Conservation (phyloP, 208 protist genomes). For the Leptomonas seymouri region DNA sequence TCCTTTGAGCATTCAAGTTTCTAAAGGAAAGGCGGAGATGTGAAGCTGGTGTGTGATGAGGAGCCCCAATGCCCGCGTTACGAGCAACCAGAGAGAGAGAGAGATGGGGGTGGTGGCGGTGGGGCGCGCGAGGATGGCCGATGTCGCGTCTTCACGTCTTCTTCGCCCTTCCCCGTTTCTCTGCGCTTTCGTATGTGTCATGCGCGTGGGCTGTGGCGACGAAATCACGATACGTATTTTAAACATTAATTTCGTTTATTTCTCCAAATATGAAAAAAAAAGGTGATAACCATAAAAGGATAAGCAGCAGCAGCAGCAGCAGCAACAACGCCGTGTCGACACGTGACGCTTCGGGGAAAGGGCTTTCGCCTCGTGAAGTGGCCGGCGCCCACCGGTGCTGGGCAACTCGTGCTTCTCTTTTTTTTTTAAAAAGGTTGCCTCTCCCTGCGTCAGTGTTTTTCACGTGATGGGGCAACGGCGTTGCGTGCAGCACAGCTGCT, state of each 20-base stretch:
- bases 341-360: too few relatives aligned
- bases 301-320: background rate
- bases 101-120: background rate
- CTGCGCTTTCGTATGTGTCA: background rate
- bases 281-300: constrained; percentile 2
- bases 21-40: constrained; percentile 15
- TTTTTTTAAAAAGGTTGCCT: too few relatives aligned
- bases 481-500: too few relatives aligned
- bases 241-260: constrained; percentile 11
- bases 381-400: background rate
- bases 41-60: constrained; percentile 26
- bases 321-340: too few relatives aligned
- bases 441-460: too few relatives aligned
- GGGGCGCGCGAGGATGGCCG: too few relatives aligned
- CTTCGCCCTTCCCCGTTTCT: background rate
- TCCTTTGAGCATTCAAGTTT: constrained; percentile 2
- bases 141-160: background rate
- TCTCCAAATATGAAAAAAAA: constrained; percentile 25
- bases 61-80: background rate
- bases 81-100: background rate
- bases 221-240: constrained; percentile 23
- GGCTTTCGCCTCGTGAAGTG: too few relatives aligned
- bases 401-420: background rate
- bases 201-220: constrained; percentile 14
- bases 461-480: too few relatives aligned